Conservation (phyloP, 768 basidiomycete genomes). For the Leccinum fibrillosum region DNA sequence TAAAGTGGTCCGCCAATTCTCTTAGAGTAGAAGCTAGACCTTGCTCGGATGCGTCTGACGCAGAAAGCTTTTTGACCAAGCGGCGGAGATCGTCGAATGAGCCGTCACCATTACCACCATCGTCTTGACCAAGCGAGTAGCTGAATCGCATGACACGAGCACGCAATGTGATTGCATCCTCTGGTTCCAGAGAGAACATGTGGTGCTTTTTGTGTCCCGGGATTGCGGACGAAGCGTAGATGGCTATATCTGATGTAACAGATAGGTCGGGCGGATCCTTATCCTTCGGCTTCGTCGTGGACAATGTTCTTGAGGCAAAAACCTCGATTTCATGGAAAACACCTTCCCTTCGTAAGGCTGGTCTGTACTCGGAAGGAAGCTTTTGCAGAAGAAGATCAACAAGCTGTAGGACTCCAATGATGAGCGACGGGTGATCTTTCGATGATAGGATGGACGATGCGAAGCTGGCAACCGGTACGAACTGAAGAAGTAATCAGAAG, state of each 20-base stretch:
- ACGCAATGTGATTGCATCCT: conserved; percentile 91
- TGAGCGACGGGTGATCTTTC: conserved; percentile 82
- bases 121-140: conserved; percentile 58
- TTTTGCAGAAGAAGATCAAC: conserved; percentile 89
- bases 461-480: conserved; percentile 93
- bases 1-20: conserved; percentile 79
- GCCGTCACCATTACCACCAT: conserved; percentile 50
- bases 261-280: conserved; percentile 34
- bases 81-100: conserved; percentile 61
- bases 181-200: conserved; percentile 70
- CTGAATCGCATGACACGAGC: conserved; percentile 87
- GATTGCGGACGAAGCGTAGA: conserved; percentile 43
- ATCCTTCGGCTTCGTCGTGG: conserved; percentile 51
- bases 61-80: conserved; percentile 64
- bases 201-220: conserved; percentile 70
- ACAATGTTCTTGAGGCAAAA: conserved; percentile 62
- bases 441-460: conserved; percentile 92
- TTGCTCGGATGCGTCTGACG: conserved; percentile 55
- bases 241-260: conserved; percentile 34
- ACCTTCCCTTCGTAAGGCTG: conserved; percentile 90
- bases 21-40: conserved; percentile 58
- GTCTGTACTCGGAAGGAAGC: conserved; percentile 78
- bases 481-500: conserved; percentile 42
- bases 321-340: conserved; percentile 92
- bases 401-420: conserved; percentile 87